These are phyloP conservation scores for Aureobasidium subglaciale DNA, from an alignment of 2,329 filamentous ascomycete genomes.

Conservation along the genomic window DNA sequence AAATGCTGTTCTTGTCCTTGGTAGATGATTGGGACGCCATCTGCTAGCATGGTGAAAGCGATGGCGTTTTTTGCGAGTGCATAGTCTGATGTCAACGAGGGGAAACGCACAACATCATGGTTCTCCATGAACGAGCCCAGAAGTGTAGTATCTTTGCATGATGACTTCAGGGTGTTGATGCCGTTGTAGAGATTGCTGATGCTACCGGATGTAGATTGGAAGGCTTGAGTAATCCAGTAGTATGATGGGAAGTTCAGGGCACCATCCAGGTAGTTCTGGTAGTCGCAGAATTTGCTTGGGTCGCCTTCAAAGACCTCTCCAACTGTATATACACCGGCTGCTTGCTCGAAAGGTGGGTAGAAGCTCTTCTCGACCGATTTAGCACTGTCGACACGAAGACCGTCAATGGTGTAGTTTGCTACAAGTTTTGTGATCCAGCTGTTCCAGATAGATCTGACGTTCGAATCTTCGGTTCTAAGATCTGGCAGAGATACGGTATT, in stretches of 20 bases:
- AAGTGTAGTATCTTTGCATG: slow-evolving; percentile 33
- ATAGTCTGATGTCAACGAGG: slow-evolving; percentile 31
- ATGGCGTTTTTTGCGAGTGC: slow-evolving; percentile 34
- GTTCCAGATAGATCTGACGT: slow-evolving; percentile 45
- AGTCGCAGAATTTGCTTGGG: slow-evolving; percentile 30
- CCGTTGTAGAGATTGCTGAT: slow-evolving; percentile 34
- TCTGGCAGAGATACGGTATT: slow-evolving; percentile 52
- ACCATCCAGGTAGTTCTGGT: slow-evolving; percentile 36
- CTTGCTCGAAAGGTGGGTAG: slow-evolving; percentile 30
- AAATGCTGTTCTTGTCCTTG: slow-evolving; percentile 38
- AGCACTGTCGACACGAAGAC: slow-evolving; percentile 43
- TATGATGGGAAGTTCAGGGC: slow-evolving; percentile 42
- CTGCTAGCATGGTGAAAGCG: slow-evolving; percentile 32
- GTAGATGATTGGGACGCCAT: slow-evolving; percentile 39
- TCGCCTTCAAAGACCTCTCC: slow-evolving; percentile 39
- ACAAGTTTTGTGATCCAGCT: slow-evolving; percentile 55
- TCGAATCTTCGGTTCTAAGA: slow-evolving; percentile 46
- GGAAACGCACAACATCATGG: slow-evolving; percentile 35
- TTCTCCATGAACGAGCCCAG: slow-evolving; percentile 36
- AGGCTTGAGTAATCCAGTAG: slow-evolving; percentile 32
- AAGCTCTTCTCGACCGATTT: slow-evolving; percentile 37
- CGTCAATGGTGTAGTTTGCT: slow-evolving; percentile 52
- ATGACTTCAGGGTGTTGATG: slow-evolving; percentile 26
- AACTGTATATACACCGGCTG: slow-evolving; percentile 31
- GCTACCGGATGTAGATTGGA: slow-evolving; percentile 29